phyloP scores from a whole-genome alignment of 352 stramenopile genomes.

The Pilasporangium apinafurcum region DNA sequence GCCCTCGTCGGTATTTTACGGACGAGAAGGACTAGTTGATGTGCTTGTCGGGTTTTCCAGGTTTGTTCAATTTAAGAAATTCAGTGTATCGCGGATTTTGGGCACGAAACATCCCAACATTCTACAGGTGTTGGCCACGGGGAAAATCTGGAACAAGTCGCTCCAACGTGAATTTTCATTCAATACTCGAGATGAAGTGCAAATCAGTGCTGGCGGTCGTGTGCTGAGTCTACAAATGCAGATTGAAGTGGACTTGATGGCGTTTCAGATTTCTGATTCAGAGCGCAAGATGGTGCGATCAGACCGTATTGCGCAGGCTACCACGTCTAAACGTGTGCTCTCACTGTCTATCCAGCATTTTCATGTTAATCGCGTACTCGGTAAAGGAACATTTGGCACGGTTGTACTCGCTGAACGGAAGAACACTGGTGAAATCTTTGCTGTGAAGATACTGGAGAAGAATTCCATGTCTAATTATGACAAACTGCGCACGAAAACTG shows the following conservation, averaged over 20 bases:
- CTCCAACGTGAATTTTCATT: slow-evolving; percentile 76
- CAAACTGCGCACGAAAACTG: slow-evolving; percentile 90
- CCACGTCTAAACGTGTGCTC: slow-evolving; percentile 76
- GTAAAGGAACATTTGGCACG: slow-evolving; percentile 94
- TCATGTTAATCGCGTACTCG: slow-evolving; percentile 91
- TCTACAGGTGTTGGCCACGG: slow-evolving; percentile 60
- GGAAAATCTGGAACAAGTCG: slow-evolving; percentile 78
- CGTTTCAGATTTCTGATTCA: slow-evolving; percentile 72
- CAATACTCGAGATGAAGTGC: slow-evolving; percentile 77
- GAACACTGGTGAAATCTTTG: slow-evolving; percentile 85
- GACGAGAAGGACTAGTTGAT: slow-evolving; percentile 75
- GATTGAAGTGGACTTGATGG: slow-evolving; percentile 76
- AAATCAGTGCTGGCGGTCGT: slow-evolving; percentile 66
- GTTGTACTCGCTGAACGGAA: slow-evolving; percentile 81
- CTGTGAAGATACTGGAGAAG: slow-evolving; percentile 92
- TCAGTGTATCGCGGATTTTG: slow-evolving; percentile 64
- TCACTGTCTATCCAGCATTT: slow-evolving; percentile 92
- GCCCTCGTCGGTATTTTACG: slow-evolving; percentile 69
- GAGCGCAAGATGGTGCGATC: slow-evolving; percentile 62
- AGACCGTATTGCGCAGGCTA: slow-evolving; percentile 60
- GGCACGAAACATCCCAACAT: slow-evolving; percentile 80
- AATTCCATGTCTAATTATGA: slow-evolving; percentile 88
- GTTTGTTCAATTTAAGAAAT: slow-evolving; percentile 70
- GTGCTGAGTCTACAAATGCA: slow-evolving; percentile 79
- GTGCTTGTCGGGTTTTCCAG: slow-evolving; percentile 67